These are phyloP conservation scores for Coprinellus micaceus DNA, from an alignment of 768 basidiomycete genomes.

Conservation along the genomic window DNA sequence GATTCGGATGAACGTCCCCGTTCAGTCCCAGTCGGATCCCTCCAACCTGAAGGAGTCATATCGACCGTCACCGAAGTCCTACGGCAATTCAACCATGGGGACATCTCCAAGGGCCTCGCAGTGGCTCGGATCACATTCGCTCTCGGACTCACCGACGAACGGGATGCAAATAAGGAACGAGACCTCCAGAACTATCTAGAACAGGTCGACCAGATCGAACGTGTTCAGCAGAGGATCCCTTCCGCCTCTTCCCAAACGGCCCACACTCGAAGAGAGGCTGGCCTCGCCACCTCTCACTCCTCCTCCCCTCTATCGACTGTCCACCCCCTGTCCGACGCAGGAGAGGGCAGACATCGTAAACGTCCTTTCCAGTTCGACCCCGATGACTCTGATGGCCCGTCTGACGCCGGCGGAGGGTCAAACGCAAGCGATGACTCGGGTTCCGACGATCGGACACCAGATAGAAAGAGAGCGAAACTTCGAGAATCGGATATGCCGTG, in stretches of 20 bases:
- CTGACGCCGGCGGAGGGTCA: neutral
- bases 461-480: neutral
- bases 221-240: neutral
- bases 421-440: neutral
- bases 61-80: neutral
- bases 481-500: neutral
- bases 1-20: neutral
- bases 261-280: neutral
- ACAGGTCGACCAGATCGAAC: neutral
- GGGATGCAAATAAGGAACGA: neutral
- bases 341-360: neutral
- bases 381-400: neutral
- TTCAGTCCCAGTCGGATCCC: neutral
- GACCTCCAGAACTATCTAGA: neutral
- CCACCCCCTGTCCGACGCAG: neutral
- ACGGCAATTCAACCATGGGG: neutral
- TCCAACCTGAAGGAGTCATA: neutral
- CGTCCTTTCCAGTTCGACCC: neutral
- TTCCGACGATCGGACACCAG: neutral
- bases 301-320: neutral
- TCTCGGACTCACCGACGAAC: neutral
- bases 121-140: neutral
- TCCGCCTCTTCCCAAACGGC: neutral
- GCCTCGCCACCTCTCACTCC: neutral
- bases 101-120: neutral